Percentiles rank a stretch among this genome's conserved stretches.
phyloP scores from a whole-genome alignment of 2,329 filamentous ascomycete genomes.

The Coccinonectria pachysandricola region DNA sequence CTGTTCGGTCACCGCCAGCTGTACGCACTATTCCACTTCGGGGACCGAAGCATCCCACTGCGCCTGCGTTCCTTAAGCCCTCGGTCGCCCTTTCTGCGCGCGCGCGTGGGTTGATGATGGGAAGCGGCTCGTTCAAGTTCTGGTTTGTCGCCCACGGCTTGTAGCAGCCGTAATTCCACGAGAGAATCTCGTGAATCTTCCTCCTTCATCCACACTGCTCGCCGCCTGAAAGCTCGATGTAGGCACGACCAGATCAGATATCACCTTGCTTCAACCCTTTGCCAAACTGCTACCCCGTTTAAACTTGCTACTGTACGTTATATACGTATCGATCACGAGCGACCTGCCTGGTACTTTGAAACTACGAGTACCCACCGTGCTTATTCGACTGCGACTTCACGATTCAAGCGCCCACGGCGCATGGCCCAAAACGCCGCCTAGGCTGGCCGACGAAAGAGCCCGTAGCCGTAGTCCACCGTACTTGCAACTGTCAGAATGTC shows the following conservation, averaged over 20 bases:
- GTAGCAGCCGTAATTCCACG: slow-evolving; percentile 11
- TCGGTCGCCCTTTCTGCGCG: slow-evolving; percentile 13
- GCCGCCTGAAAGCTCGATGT: slow-evolving; percentile 9
- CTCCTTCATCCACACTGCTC: slow-evolving; percentile 4
- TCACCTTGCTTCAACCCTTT: too few relatives aligned
- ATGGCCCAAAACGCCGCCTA: slow-evolving; percentile 3
- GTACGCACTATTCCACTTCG: slow-evolving; percentile 22
- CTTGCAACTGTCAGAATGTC: slow-evolving; percentile 29
- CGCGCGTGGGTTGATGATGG: too few relatives aligned
- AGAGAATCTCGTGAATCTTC: slow-evolving; percentile 5
- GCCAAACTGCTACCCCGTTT: too few relatives aligned
- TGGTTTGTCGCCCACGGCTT: slow-evolving; percentile 2
- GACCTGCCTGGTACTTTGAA: too few relatives aligned
- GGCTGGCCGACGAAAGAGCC: too few relatives aligned
- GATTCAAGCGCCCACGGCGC: too few relatives aligned
- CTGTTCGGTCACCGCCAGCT: slow-evolving; percentile 12
- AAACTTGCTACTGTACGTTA: too few relatives aligned
- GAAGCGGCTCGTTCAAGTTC: slow-evolving; percentile 11
- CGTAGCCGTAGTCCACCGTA: too few relatives aligned
- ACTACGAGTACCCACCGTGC: slow-evolving; percentile 2
- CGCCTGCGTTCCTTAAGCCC: slow-evolving; percentile 7
- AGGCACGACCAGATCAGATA: too few relatives aligned
- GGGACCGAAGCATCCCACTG: slow-evolving; percentile 23
- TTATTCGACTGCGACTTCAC: slow-evolving; percentile 3
- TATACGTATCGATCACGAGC: too few relatives aligned